Percentiles rank a stretch among this genome's conserved stretches.
Conservation (phyloP, 345 rosid species). For the Murraya paniculata region DNA sequence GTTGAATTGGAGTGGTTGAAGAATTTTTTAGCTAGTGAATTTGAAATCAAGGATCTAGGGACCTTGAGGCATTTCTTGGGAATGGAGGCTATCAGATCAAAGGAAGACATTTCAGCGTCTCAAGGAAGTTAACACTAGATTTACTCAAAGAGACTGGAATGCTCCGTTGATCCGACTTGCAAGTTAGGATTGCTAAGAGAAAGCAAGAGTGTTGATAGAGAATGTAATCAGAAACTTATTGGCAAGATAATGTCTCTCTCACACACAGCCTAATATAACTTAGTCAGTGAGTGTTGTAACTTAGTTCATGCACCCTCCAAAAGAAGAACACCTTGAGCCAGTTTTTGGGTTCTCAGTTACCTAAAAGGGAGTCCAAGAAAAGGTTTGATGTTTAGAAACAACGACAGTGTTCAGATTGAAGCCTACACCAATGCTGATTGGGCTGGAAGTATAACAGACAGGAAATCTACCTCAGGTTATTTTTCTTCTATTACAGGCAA, state of each 20-base stretch:
- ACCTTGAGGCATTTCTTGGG: neutral
- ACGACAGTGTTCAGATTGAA: neutral
- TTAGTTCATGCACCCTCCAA: neutral
- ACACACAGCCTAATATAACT: neutral
- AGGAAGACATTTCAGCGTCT: neutral
- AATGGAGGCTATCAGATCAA: neutral
- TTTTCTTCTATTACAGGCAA: neutral
- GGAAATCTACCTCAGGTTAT: neutral
- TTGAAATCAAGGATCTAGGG: neutral
- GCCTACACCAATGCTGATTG: neutral
- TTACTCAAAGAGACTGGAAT: neutral
- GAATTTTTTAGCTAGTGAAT: neutral
- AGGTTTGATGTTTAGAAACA: neutral
- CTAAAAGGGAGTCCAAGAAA: neutral
- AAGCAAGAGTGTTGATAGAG: neutral
- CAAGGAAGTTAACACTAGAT: neutral
- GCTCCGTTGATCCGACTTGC: neutral
- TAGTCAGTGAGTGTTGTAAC: neutral
- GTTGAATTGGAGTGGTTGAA: neutral
- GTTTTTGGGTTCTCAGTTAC: neutral
- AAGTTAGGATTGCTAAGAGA: neutral
- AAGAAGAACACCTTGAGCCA: neutral
- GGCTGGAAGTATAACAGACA: neutral
- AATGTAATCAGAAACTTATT: neutral
- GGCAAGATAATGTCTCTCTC: neutral